Evolutionary conservation across 768 basidiomycete species (phyloP), one percentile per base, ranked within the genome.

Genomic region (Antrodiella citrinella): DNA sequence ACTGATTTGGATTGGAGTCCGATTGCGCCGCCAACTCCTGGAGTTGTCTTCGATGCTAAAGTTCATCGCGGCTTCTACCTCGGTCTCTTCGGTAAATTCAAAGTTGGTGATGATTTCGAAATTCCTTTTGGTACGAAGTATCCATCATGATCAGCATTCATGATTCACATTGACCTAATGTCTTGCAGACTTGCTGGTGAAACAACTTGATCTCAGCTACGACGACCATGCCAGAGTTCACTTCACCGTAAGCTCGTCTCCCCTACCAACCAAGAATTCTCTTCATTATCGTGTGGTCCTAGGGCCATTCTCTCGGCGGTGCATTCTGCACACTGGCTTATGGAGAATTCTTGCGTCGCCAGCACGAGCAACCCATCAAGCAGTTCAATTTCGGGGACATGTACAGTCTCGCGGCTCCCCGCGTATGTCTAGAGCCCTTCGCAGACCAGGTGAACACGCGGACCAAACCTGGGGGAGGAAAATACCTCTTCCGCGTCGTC

Each of bases 221-320:
- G 5, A 20, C 9, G 13, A 38, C 26, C 4, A 48, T 4, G 26
- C 51, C 2, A 30, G n/a, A 12, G 18, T 52, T n/a, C 51, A 52
- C 30, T 44, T 52, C 51, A 52, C 51, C 13, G 51, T 52, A 20
- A 38, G 51, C 11, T 7, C 9, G 11, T 20, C 18, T 5, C 5
- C 4, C 25, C 22, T 40, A 18, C n/a, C 18, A 12, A 11, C 4
- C 1, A n/a, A n/a, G n/a, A n/a, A n/a, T 5, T 5, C 13, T 9
- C 10, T 22, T 4, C 3, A 10, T 21, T 26, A 11, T 1, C 3
- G 11, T 22, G n/a, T n/a, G 22, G 18, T 5, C 10, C 15, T 30
- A 52, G 51, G 51, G 51, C 26, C 51, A 52, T 23, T 52, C 51
- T 4, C 47, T 52, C 22, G 51, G 51, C 39, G 51, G 42, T 3